Conservation (phyloP, 305 asterid genomes). For the Rubia tinctorum region DNA sequence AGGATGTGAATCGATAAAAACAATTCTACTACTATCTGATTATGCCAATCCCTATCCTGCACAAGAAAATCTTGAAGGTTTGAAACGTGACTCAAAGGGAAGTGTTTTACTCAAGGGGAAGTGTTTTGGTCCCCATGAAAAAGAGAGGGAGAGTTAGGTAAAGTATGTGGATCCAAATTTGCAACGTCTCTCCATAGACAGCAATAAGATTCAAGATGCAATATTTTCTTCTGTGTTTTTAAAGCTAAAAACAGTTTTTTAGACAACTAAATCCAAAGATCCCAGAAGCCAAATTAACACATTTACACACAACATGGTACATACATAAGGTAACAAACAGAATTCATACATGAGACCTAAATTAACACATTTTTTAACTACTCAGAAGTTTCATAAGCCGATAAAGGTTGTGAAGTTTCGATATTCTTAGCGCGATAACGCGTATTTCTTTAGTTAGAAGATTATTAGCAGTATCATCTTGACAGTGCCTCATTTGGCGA, state of each 20-base stretch:
- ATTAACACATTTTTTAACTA: not conserved
- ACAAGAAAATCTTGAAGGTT: no score
- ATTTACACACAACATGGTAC: not conserved
- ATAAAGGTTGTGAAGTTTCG: no score
- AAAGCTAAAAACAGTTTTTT: not conserved
- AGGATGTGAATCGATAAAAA: no score
- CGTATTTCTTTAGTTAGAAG: not conserved
- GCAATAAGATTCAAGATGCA: no score
- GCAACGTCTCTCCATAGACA: not conserved
- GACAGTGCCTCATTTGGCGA: constrained; percentile 48
- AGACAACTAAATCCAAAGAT: not conserved
- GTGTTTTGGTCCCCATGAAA: not conserved
- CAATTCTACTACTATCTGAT: no score
- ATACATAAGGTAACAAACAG: not conserved
- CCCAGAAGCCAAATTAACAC: not conserved
- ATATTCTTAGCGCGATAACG: not conserved
- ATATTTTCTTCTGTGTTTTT: not conserved
- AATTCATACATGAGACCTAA: no score
- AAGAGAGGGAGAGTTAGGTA: not conserved
- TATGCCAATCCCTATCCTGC: no score
- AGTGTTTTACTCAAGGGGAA: not conserved
- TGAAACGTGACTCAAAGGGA: not conserved
- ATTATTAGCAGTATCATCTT: not conserved
- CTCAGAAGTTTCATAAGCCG: not conserved
- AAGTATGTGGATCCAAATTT: not conserved